These are phyloP conservation scores for Kodamaea kaohsiungensis DNA, from an alignment of 805 yeast genomes.

Conservation along the genomic window DNA sequence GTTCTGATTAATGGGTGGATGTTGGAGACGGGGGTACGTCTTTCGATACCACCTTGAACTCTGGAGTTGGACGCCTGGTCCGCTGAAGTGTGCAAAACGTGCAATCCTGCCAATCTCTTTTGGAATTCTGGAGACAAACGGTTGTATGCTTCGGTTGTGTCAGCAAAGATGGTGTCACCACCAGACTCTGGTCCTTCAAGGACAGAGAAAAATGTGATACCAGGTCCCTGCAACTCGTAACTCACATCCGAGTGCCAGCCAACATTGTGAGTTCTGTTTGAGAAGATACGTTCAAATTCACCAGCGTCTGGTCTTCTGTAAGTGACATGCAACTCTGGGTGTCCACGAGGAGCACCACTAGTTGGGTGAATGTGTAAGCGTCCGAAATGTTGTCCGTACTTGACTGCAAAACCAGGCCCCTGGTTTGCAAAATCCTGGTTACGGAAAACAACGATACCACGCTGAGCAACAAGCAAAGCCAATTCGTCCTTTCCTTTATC, in stretches of 20 bases:
- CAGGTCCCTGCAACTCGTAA: constrained; percentile 38
- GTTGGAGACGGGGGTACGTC: constrained; percentile 34
- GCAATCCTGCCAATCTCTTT: constrained; percentile 31
- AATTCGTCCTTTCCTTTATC: constrained; percentile 64
- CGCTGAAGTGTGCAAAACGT: constrained; percentile 35
- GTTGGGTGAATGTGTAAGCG: constrained; percentile 74
- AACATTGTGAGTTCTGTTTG: constrained; percentile 30
- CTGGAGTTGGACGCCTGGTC: constrained; percentile 32
- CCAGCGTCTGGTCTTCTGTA: constrained; percentile 32
- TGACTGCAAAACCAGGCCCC: constrained; percentile 50
- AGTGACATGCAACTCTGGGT: constrained; percentile 37
- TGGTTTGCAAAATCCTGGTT: constrained; percentile 60
- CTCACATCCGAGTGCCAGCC: constrained; percentile 41
- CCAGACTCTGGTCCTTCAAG: constrained; percentile 40
- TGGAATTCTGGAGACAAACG: constrained; percentile 38
- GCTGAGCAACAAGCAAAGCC: constrained; percentile 65
- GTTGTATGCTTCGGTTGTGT: constrained; percentile 38
- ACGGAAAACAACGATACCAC: constrained; percentile 68
- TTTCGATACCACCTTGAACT: constrained; percentile 32
- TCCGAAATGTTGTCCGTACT: constrained; percentile 67
- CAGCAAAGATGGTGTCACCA: constrained; percentile 40
- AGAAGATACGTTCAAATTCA: constrained; percentile 29
- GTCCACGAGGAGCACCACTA: constrained; percentile 62
- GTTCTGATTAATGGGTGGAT: constrained; percentile 37
- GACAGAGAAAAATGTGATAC: constrained; percentile 34